phyloP scores from a whole-genome alignment of 352 stramenopile species.

The Phytopythium oedochilum region DNA sequence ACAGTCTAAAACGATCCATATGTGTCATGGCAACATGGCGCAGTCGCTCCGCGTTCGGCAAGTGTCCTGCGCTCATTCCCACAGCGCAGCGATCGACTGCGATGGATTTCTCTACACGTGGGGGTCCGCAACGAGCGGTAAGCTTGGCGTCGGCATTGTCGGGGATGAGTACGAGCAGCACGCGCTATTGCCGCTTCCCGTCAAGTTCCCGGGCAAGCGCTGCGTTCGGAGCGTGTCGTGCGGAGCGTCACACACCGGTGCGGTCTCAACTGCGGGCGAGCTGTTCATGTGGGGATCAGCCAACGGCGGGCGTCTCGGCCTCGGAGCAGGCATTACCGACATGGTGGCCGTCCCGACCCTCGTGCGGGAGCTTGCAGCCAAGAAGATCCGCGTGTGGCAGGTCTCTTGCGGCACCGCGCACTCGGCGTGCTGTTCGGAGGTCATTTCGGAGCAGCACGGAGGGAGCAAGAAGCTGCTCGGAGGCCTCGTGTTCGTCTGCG shows the following conservation, averaged over 20 bases:
- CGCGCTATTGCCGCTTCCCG: slow-evolving; percentile 50
- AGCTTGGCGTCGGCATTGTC: slow-evolving; percentile 85
- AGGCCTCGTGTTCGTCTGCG: slow-evolving; percentile 87
- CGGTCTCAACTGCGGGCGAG: slow-evolving; percentile 58
- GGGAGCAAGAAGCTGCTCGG: slow-evolving; percentile 65
- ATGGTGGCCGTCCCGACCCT: slow-evolving; percentile 71
- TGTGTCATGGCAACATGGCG: background rate
- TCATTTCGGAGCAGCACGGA: slow-evolving; percentile 45
- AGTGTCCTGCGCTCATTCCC: slow-evolving; percentile 73
- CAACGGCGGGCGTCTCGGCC: slow-evolving; percentile 89
- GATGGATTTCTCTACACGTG: slow-evolving; percentile 85
- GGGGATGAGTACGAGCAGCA: slow-evolving; percentile 83
- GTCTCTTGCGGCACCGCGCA: slow-evolving; percentile 69
- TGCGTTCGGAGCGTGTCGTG: slow-evolving; percentile 81
- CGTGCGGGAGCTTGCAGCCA: slow-evolving; percentile 64
- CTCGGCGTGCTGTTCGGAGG: slow-evolving; percentile 78
- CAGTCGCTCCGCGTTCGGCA: slow-evolving; percentile 33
- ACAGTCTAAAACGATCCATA: too few species aligned
- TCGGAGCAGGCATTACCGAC: slow-evolving; percentile 67
- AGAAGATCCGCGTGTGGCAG: slow-evolving; percentile 72
- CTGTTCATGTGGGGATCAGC: slow-evolving; percentile 90
- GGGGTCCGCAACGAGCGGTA: slow-evolving; percentile 77
- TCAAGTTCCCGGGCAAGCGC: slow-evolving; percentile 68
- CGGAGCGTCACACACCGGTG: slow-evolving; percentile 77
- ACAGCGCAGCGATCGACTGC: slow-evolving; percentile 81